Evolutionary conservation across 331 rosid species (phyloP), one percentile per base, ranked within the genome.

Genomic region (Prunus yedoensis): DNA sequence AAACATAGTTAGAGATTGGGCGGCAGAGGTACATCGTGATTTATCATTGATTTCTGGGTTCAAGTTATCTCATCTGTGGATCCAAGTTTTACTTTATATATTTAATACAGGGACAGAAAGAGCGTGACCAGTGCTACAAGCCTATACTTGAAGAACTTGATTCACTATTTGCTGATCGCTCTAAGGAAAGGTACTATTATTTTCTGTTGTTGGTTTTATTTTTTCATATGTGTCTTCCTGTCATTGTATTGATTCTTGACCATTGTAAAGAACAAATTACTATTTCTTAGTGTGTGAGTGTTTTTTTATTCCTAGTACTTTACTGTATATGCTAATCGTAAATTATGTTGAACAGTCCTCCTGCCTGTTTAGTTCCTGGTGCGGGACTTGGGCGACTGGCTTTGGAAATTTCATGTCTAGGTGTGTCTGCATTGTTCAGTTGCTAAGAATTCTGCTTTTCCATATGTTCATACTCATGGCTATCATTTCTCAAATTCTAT

Each of bases 321-420:
- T 58, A 79, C 84, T 86, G 54, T 86, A 52, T 18, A 71, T 11
- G n/a, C 57, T 72, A 81, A 77, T 76, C 69, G 66, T 79, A 62
- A 7, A 57, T 66, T 72, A 65, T 84, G 59, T 79, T 68, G 21
- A 70, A 80, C 93, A 94, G 98, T 77, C 91, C 99, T 81, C 97
- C 96, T 80, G 74, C 97, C 59, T 94, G 99, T 85, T 94, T 94
- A 87, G 97, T 92, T 85, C 99, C 99, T 71, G 99, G 99, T 73
- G 97, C 97, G 80, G 99, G 99, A 88, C 97, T 94, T 63, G 99
- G 99, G 67, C 82, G 99, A 83, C 80, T 94, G 86, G 97, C 99
- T 71, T 77, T 94, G 78, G 97, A 94, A 85, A 92, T 94, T 74
- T 94, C 99, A 58, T 83, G 90, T 82, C 85, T 83, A 83, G 99